Base-by-base conservation (phyloP, 108 stramenopile genomes). In the Nannochloropsis gaditana region DNA sequence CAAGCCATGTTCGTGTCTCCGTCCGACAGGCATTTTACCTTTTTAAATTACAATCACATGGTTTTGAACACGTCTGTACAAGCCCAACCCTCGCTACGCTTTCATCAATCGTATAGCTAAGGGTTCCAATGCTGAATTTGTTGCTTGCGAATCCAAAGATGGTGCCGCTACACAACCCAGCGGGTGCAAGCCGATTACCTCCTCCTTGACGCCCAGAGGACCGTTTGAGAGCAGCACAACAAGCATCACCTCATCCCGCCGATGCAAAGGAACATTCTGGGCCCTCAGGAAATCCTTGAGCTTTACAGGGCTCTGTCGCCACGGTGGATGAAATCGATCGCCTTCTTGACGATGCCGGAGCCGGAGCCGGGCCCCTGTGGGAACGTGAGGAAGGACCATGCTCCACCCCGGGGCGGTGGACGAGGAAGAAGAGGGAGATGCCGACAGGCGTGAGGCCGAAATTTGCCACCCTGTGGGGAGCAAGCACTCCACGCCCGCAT, bases 221-320 rank as follows among this genome's bases (percentile, higher is more conserved):
- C 59, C n/a, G 59, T 15, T n/a, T n/a, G 59, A 73, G 19, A 73
- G 59, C 2, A 43, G 19, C 17, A 44, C 82, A 19, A 94, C 79
- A 15, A 94, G 86, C 5, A 87, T 42, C 9, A 92, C 86, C 43
- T 91, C 87, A 79, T 91, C 92, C 83, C 95, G 90, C 5, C 87
- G 85, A 86, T 95, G 95, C 21, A 95, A 80, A 11, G 94, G 93
- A 21, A 97, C 91, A 80, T 93, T 92, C 91, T 96, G 96, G 45
- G 95, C 95, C 4, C 96, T 93, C 31, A 97, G 93, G 85, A 96
- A 96, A 80, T 94, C 93, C 83, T 92, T 91, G 9, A 97, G 82
- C 87, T 94, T 93, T 5, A 94, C 43, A 21, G 94, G 92, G 80
- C 90, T 90, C 79, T 92, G 80, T 80, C 93, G 93, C 96, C 96